These are phyloP conservation scores for Leucosporidium yakuticum DNA, from an alignment of 768 basidiomycete genomes.

Conservation along the genomic window DNA sequence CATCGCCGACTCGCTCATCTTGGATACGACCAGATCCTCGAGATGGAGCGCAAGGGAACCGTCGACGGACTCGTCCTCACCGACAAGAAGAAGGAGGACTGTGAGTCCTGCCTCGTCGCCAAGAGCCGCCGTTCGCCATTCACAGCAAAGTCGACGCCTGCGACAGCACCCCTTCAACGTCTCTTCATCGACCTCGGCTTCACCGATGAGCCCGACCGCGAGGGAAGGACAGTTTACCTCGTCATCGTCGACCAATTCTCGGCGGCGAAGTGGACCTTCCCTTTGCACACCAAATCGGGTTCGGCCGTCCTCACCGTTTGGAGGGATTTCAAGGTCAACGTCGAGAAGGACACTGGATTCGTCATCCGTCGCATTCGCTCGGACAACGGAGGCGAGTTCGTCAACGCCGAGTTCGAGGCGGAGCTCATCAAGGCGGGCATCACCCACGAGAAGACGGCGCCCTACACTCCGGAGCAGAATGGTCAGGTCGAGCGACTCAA, in stretches of 20 bases:
- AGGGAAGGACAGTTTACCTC: not conserved
- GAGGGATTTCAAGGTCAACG: no score
- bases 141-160: not conserved
- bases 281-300: not conserved
- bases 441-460: no score
- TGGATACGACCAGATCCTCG: not conserved
- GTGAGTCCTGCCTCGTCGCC: not conserved
- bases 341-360: not conserved
- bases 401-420: no score
- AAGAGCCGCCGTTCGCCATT: slow-evolving; percentile 4
- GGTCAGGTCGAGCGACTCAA: slow-evolving; percentile 1
- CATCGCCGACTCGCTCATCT: slow-evolving; percentile 5
- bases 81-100: slow-evolving; percentile 1
- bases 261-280: slow-evolving; percentile 3
- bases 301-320: not conserved
- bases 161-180: not conserved
- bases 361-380: no score
- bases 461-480: no score
- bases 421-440: no score
- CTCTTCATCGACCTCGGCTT: slow-evolving; percentile 10
- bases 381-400: no score
- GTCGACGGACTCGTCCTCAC: slow-evolving; percentile 3
- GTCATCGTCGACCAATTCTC: slow-evolving; percentile 13
- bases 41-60: not conserved
- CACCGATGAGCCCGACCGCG: not conserved